A percentile compares a stretch with the other conserved stretches of the same genome.
Evolutionary conservation across 805 yeast species (phyloP).

Genomic region (Sugiyamaella mastotermitis): DNA sequence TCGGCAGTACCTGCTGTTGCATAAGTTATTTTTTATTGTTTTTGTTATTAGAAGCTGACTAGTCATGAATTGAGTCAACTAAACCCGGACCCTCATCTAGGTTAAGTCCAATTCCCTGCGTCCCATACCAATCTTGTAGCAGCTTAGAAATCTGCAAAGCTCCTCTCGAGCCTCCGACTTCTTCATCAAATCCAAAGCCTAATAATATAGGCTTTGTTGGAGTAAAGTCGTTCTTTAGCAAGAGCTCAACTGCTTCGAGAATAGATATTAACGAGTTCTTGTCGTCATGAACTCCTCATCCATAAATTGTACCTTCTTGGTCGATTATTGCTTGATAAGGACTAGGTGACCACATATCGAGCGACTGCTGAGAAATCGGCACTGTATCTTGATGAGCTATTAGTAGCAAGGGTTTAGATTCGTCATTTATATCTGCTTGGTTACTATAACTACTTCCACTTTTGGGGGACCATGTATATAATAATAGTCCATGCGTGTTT

Average conservation of each 20-base stretch:
- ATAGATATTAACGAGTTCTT: slow-evolving; percentile 63
- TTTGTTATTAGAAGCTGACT: no score
- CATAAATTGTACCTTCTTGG: slow-evolving; percentile 59
- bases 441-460: no score
- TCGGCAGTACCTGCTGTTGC: no score
- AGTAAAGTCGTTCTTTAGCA: slow-evolving; percentile 44
- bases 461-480: no score
- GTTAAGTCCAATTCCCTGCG: no score
- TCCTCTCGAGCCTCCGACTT: slow-evolving; percentile 57
- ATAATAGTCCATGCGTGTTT: slow-evolving; percentile 58
- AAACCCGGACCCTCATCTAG: no score
- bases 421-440: slow-evolving; percentile 48
- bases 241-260: slow-evolving; percentile 57
- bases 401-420: slow-evolving; percentile 57
- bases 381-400: slow-evolving; percentile 81
- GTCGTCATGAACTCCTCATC: slow-evolving; percentile 75
- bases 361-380: slow-evolving; percentile 57
- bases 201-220: slow-evolving; percentile 61
- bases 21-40: no score
- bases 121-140: slow-evolving; percentile 55
- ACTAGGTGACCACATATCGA: slow-evolving; percentile 54
- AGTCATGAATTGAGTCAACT: no score
- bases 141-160: slow-evolving; percentile 47
- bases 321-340: slow-evolving; percentile 67
- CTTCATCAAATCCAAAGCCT: slow-evolving; percentile 79